Evolutionary conservation across 768 basidiomycete genomes (phyloP).

Genomic region (Porphyrellus cyaneotinctus): DNA sequence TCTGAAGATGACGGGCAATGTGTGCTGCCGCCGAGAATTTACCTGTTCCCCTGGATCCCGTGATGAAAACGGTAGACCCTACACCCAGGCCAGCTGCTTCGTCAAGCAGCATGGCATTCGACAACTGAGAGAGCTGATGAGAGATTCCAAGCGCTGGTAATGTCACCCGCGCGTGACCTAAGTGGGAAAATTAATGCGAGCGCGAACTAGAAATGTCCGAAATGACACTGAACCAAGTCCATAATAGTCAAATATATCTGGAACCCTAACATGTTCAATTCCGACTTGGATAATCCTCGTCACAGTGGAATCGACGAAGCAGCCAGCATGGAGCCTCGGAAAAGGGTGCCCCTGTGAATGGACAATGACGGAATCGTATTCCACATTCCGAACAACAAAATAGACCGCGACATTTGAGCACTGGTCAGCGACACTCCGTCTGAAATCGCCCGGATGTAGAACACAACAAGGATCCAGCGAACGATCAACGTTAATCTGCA

Average conservation of each 20-base stretch:
- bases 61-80: conserved; percentile 68
- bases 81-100: conserved; percentile 58
- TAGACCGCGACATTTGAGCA: conserved; percentile 51
- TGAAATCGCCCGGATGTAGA: conserved; percentile 6
- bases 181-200: conserved; percentile 12
- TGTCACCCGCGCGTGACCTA: conserved; percentile 13
- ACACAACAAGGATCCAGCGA: conserved; percentile 19
- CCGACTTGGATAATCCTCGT: conserved; percentile 83
- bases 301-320: conserved; percentile 68
- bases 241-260: conserved; percentile 47
- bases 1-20: conserved; percentile 60
- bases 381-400: conserved; percentile 77
- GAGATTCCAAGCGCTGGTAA: conserved; percentile 32
- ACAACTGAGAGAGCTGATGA: conserved; percentile 50
- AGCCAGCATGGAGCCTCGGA: conserved; percentile 71
- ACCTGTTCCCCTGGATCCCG: conserved; percentile 76
- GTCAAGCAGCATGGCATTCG: conserved; percentile 55
- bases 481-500: conserved; percentile 56
- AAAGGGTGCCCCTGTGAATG: conserved; percentile 45
- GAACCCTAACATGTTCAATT: conserved; percentile 61
- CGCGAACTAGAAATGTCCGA: neutral
- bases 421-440: neutral
- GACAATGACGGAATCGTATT: conserved; percentile 50
- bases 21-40: conserved; percentile 63
- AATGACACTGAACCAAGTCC: conserved; percentile 42